Base-by-base conservation (phyloP, 139 green algal species). In the Picochlorum sp. region DNA sequence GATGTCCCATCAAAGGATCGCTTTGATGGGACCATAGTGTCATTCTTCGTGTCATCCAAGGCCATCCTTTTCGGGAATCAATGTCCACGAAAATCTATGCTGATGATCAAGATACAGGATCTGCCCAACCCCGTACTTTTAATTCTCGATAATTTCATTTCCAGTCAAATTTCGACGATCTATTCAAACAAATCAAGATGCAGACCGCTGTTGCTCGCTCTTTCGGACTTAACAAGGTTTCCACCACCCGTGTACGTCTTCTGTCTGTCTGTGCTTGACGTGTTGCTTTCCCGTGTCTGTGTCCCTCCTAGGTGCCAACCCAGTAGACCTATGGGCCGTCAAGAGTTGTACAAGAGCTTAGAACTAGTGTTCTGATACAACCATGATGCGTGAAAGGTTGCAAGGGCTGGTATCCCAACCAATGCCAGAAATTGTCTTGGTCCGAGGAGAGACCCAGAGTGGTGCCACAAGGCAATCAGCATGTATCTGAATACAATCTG, bases 81-180 rank as follows among this genome's bases (percentile, higher is more conserved):
- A 41, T 41, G 7, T 41, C 1, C 34, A 41, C 34, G 34, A 9
- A 41, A 41, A 41, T 41, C 34, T 41, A 41, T 41, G 34, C 34
- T 41, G 34, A 41, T 11, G 34, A 41, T 41, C 34, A 41, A 41
- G 34, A 41, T 41, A 41, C 34, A 41, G 4, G 28, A 41, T 41
- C n/a, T 14, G 6, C 16, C 16, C 56, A 62, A 21, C 16, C 16
- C n/a, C 11, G 6, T 9, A 54, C 56, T 46, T 44, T 62, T 20
- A 46, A 46, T 62, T 62, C 32, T 54, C 56, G 16, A 20, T 21
- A 62, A 62, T 54, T 54, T 54, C 47, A 54, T 54, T 51, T 54
- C 47, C 47, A 54, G 47, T 59, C 20, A 30, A 20, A 34, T 38
- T 59, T 59, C 23, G 21, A 30, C 26, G 15, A 34, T 26, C n/a